Base-by-base conservation (phyloP, 2,329 filamentous ascomycete genomes). In the Dactylellina haptotyla region DNA sequence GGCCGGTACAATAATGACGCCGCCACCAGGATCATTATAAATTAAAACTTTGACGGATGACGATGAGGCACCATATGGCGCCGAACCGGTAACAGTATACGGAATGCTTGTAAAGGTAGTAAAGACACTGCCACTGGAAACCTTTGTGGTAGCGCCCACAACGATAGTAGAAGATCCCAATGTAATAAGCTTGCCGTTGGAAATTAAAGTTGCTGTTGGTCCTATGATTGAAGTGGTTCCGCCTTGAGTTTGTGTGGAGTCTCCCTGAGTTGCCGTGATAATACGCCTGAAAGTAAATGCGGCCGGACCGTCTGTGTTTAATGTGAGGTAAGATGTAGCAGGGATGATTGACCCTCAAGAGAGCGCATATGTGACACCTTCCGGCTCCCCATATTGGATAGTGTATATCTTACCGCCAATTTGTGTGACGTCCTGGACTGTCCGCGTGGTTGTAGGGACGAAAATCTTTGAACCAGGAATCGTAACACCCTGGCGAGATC, bases 341-440 rank as follows among this genome's bases (percentile, higher is more conserved):
- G 70, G 70, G 14, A 66, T 62, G 18, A 74, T 30, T 8, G 70
- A 74, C n/a, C 70, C 70, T 45, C 53, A 59, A 14, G 70, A 67
- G 9, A 66, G 53, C 28, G 58, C 61, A 30, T 62, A 74, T 1
- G 62, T 74, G 30, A 72, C 53, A 18, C 67, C 63, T 28, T 74
- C 56, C n/a, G 61, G 63, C 14, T 67, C 51, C 16, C 67, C 70
- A 26, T 74, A 74, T 62, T 74, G 54, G 23, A 66, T 50, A 1
- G 70, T 66, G 43, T 56, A 67, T n/a, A 74, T 8, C 25, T 46
- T 26, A 28, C 25, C 48, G 23, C 43, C 62, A 8, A 66, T 39
- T 9, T 56, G 51, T 6, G 61, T 74, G 20, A 74, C 30, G 6
- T 64, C 54, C 30, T 56, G 53, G 9, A 74, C 56, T 4, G 62